A percentile compares a stretch with the other conserved stretches of the same genome.
These are phyloP conservation scores for Backusella australiensis DNA, from an alignment of 192 early-diverging fungal species.

Conservation along the genomic window DNA sequence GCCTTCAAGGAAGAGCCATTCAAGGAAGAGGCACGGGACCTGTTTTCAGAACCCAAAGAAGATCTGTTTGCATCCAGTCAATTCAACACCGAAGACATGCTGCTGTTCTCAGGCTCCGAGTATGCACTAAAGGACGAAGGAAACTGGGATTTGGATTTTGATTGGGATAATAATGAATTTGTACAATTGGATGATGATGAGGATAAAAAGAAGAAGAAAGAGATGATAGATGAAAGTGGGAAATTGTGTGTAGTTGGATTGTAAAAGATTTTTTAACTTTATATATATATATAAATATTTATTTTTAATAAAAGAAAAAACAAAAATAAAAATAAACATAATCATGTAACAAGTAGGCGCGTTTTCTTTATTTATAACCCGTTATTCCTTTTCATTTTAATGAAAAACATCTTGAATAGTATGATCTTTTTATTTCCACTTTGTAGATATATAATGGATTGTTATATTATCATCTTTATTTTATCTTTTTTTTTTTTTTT, in stretches of 20 bases:
- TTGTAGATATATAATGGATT: too few relatives aligned
- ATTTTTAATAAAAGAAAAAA: not conserved
- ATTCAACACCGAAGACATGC: not conserved
- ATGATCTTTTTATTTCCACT: too few relatives aligned
- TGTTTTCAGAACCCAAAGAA: not conserved
- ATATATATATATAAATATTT: not conserved
- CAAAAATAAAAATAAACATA: too few relatives aligned
- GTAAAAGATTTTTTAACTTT: not conserved
- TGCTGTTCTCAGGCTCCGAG: not conserved
- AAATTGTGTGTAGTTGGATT: constrained; percentile 12
- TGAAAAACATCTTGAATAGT: too few relatives aligned
- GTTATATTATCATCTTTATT: too few relatives aligned
- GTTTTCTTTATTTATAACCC: too few relatives aligned
- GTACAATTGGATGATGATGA: not conserved
- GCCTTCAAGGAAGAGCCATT: too few relatives aligned
- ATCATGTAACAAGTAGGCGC: too few relatives aligned
- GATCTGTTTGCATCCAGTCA: not conserved
- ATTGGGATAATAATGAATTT: constrained; percentile 15
- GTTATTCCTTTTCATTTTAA: too few relatives aligned
- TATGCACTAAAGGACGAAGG: not conserved
- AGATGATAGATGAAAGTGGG: constrained; percentile 14
- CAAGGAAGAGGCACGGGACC: not conserved
- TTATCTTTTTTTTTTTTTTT: too few relatives aligned
- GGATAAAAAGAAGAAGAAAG: not conserved
- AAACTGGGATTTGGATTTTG: not conserved